A percentile compares a stretch with the other conserved stretches of the same genome.
Conservation (phyloP, 2,329 filamentous ascomycete genomes). For the Xylariaceae sp. region DNA sequence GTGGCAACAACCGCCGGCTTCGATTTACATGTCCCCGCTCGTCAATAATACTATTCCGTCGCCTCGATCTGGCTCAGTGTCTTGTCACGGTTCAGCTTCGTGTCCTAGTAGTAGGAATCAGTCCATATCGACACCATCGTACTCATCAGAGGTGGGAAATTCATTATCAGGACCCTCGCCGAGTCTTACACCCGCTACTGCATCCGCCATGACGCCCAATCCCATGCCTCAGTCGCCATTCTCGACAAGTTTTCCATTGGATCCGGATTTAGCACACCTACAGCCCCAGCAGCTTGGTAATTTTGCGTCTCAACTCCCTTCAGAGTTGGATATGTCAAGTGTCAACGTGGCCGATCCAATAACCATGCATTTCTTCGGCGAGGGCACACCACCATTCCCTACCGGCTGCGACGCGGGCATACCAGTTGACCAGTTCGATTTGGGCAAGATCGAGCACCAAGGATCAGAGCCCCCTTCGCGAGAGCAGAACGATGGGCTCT, state of each 20-base stretch:
- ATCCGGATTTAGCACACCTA: constrained; percentile 21
- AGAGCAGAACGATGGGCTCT: constrained; percentile 10
- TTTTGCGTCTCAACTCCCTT: constrained; percentile 40
- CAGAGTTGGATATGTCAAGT: constrained; percentile 40
- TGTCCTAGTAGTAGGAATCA: constrained; percentile 17
- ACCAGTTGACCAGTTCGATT: not conserved
- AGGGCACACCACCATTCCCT: constrained; percentile 21
- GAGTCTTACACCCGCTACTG: constrained; percentile 13
- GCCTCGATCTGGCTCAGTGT: constrained; percentile 13
- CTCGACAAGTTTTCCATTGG: constrained; percentile 21
- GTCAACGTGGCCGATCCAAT: constrained; percentile 32
- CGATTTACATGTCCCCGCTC: constrained; percentile 28
- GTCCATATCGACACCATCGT: constrained; percentile 20
- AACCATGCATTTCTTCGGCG: constrained; percentile 28
- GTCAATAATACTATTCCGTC: constrained; percentile 21
- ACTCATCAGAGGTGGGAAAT: constrained; percentile 13
- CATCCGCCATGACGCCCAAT: constrained; percentile 25
- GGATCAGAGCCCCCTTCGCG: constrained; percentile 1
- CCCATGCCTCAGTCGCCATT: constrained; percentile 28
- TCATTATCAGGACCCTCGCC: constrained; percentile 15
- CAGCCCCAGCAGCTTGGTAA: constrained; percentile 27
- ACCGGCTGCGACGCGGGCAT: constrained; percentile 18
- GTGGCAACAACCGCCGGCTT: constrained; percentile 29
- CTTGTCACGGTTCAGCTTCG: constrained; percentile 11
- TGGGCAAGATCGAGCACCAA: not conserved